Base-by-base conservation (phyloP, 176 grass and related monocot species). In the Zoysia pacifica region DNA sequence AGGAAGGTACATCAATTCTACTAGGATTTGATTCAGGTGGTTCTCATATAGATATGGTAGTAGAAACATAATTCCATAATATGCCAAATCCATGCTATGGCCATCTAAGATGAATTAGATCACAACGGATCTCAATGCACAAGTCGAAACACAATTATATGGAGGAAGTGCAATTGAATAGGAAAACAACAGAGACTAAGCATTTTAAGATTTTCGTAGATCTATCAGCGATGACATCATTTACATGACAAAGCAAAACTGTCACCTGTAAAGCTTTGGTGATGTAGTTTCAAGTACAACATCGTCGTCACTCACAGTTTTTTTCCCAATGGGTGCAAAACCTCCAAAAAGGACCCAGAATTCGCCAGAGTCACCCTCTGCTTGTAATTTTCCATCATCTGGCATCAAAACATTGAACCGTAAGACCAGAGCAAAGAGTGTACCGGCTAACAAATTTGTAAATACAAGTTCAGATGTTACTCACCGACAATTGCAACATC, bases 281-380 rank as follows among this genome's bases (percentile, higher is more conserved):
- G 90, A 67, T 60, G 90, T 83, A 74, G 77, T 87, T 90, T 91
- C 92, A 56, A 91, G 87, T 85, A 93, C 72, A 73, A 85, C 11
- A 87, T 98, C 95, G 81, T 98, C 90, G 52, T 98, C 90, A 28
- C 66, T 73, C 20, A 89, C 67, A 51, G 58, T 67, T 89, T 94
- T 97, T 67, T 93, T 98, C 42, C 92, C 92, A 61, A 98, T 94
- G 35, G 95, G 95, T 76, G 95, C 95, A 81, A 98, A 98, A 61
- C 95, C 95, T 73, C 95, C 95, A 86, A 98, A 94, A 81, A 91
- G 87, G n/a, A 87, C 92, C 95, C 95, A 98, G 78, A 98, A 98
- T 85, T 98, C 95, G 76, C 95, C 95, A 39, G 95, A 94, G 85
- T 98, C 95, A 5, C 87, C 90, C 72, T 94, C 92, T 68, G 88